Base-by-base conservation (phyloP, 2,329 filamentous ascomycete genomes). In the Pestalotiopsis sp. region DNA sequence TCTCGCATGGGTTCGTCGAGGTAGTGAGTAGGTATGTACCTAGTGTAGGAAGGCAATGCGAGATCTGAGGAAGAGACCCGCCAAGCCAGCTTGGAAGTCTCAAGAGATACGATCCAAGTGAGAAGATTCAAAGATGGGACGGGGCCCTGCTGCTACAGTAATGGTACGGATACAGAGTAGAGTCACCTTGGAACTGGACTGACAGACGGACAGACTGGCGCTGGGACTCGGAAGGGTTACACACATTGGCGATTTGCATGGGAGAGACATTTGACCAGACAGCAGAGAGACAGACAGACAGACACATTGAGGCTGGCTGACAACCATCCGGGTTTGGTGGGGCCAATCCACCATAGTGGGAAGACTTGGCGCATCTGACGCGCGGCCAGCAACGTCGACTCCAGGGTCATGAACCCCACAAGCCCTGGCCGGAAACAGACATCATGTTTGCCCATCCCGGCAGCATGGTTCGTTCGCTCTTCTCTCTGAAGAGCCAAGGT, bases 291-390 rank as follows among this genome's bases (percentile, higher is more conserved):
- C 31, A 23, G 20, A 36, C 31, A 23, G 20, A 23, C 20, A 36
- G 31, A 36, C 31, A 36, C 31, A 36, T 57, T 66, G 63, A 66
- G 63, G 63, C 63, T 66, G 39, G 25, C 17, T 20, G 23, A 59
- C 57, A 36, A 2, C 39, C 64, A 57, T 66, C 20, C 20, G 58
- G 23, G n/a, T 39, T 7, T 25, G 64, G 60, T 52, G 64, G 64
- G 64, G 41, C 23, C 45, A 25, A 25, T 20, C 64, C 38, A 61
- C 61, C 57, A 64, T 27, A 57, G 39, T n/a, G 36, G 64, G 38
- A 52, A 60, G 64, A 27, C 64, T 66, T 66, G 56, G 64, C 64
- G 39, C 38, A 56, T 66, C 64, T 66, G 64, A 66, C 64, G 64
- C 64, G 64, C 64, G 64, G 64, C 64, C 64, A 52, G 20, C 64